Base-by-base conservation (phyloP, 768 basidiomycete species). In the Mycena galopus region DNA sequence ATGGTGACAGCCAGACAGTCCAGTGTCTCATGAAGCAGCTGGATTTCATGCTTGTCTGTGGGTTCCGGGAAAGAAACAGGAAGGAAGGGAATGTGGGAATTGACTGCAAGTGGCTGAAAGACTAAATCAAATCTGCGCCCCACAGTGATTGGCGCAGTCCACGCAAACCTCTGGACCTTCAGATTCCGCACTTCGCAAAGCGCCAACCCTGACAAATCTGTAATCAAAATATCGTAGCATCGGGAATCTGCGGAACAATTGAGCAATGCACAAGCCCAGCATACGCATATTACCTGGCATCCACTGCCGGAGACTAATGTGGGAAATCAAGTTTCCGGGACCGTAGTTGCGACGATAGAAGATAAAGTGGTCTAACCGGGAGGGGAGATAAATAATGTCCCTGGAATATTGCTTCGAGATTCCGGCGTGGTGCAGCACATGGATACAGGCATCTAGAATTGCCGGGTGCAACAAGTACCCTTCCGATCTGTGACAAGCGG, bases 321-420 rank as follows among this genome's bases (percentile, higher is more conserved):
- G 65, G 0, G 65, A 66, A 39, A 61, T 56, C 71, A 65, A 72
- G 21, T 72, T 72, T 17, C 65, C 59, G 7, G 35, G 21, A 9
- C 9, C 37, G 5, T 12, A 11, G 3, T n/a, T 19, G 30, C 19
- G 67, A 32, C 62, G 51, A 51, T 70, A 58, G 33, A 47, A 64
- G 10, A 58, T 32, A 56, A 70, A 70, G n/a, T 51, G 56, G 23
- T 51, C 69, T 0, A 70, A 7, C 1, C 17, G n/a, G 1, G 71
- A 66, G 3, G 71, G 71, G 10, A 72, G 53, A 39, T 72, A 72
- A 9, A 57, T 56, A 11, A 33, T 37, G 4, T 55, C 65, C 14
- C 23, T 62, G 16, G 29, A 23, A 16, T 55, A 57, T 62, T 61
- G 19, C 32, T 72, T 72, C 12, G 25, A 61, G n/a, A 72, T 30